phyloP scores from a whole-genome alignment of 169 alveolate genomes.

The Nephromyces sp. region DNA sequence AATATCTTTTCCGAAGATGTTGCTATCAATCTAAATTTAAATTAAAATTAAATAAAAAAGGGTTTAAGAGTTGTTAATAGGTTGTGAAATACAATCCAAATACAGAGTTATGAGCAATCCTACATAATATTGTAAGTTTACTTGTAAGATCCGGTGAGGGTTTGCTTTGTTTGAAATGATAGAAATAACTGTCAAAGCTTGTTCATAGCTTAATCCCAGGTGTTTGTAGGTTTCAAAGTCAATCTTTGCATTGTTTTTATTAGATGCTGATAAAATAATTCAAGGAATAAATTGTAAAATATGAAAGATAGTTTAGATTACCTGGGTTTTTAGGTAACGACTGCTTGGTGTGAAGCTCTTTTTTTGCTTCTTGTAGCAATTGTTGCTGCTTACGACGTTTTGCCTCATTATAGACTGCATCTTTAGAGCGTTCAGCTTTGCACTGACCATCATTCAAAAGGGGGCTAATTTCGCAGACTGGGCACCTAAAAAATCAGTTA shows the following conservation, averaged over 20 bases:
- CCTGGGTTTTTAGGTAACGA: no score
- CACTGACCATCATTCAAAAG: not conserved
- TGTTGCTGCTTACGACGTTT: not conserved
- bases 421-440: not conserved
- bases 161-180: not conserved
- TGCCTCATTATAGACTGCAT: not conserved
- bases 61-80: no score
- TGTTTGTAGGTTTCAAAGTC: not conserved
- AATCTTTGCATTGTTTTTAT: not conserved
- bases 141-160: not conserved
- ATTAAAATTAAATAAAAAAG: not conserved
- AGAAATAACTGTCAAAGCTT: not conserved
- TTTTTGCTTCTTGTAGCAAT: not conserved
- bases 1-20: not conserved
- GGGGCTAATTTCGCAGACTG: not conserved
- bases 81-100: no score
- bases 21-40: not conserved
- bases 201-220: not conserved
- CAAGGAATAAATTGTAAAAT: no score
- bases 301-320: no score
- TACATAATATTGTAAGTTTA: no score
- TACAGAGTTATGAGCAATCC: no score
- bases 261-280: no score
- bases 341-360: no score
- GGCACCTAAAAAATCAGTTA: no score